Evolutionary conservation across 176 grass and related monocot species (phyloP), one percentile per base, ranked within the genome.

Genomic region (Carex cristatella): DNA sequence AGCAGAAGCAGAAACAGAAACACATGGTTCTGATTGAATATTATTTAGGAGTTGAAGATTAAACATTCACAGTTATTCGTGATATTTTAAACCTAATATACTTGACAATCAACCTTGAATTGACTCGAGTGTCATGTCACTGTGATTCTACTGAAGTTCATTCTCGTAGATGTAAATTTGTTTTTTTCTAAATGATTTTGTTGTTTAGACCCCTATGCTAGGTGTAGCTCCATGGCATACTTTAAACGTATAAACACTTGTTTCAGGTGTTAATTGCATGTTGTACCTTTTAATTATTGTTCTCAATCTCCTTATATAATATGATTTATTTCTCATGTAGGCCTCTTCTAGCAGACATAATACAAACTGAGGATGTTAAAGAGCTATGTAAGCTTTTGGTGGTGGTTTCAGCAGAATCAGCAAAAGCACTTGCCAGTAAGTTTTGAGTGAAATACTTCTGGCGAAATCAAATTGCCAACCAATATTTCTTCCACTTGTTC

Each of bases 271-370:
- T 40, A 48, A 31, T 61, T 59, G 59, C 18, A 35, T 12, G 30
- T 1, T 35, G 57, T 4, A 3, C 33, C n/a, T 75, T 46, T 55
- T 65, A 54, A 49, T 71, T 66, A 4, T 65, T 62, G 28, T 61
- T 53, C 40, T 32, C 32, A 80, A 61, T 61, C 27, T 33, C 63
- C 68, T 32, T 63, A 11, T 84, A 27, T 49, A 79, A 83, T 35
- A 60, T 51, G 19, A 55, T 69, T 71, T 51, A 35, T 32, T 69
- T 79, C 74, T 87, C 81, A 65, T 90, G 61, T 65, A 99, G 96
- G 90, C 90, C 96, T 92, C 89, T 99, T 87, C 92, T 99, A 91
- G 93, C 96, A 55, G 91, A 99, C 76, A 88, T 91, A 86, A 86
- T 99, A 72, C 91, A 94, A 89, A 35, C 65, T 81, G 91, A 92